Conservation (phyloP, 192 early-diverging fungal genomes). For the Endogone sp. region DNA sequence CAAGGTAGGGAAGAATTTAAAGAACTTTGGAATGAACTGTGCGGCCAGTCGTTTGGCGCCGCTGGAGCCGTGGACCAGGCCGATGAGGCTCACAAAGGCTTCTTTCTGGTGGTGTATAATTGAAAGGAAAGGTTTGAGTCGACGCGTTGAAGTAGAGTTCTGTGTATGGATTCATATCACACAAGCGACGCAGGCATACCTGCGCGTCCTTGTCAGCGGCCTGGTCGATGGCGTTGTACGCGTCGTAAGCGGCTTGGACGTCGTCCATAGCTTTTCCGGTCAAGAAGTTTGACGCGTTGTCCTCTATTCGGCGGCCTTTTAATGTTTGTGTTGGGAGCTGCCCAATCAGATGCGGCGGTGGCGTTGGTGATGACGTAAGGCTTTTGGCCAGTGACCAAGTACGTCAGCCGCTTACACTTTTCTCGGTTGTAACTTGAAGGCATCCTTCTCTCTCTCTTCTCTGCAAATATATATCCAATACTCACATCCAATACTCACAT, state of each 20-base stretch:
- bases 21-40: conserved; percentile 31
- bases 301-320: not conserved
- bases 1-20: conserved; percentile 28
- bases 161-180: too few species aligned
- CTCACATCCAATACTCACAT: not conserved
- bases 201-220: conserved; percentile 26
- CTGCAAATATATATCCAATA: not conserved
- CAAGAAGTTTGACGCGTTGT: not conserved
- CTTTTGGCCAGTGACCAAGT: not conserved
- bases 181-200: too few species aligned
- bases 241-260: conserved; percentile 24
- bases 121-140: too few species aligned
- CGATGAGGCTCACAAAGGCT: conserved; percentile 26
- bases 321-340: not conserved
- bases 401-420: not conserved
- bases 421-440: not conserved
- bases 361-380: not conserved
- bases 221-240: conserved; percentile 30
- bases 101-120: conserved; percentile 10
- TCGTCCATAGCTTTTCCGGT: conserved; percentile 30
- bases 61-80: conserved; percentile 23
- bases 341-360: not conserved
- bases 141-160: too few species aligned
- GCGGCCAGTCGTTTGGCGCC: conserved; percentile 25
- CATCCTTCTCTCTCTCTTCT: not conserved